These are phyloP conservation scores for Pyrenophora teres DNA, from an alignment of 2,329 filamentous ascomycete species.

Conservation along the genomic window DNA sequence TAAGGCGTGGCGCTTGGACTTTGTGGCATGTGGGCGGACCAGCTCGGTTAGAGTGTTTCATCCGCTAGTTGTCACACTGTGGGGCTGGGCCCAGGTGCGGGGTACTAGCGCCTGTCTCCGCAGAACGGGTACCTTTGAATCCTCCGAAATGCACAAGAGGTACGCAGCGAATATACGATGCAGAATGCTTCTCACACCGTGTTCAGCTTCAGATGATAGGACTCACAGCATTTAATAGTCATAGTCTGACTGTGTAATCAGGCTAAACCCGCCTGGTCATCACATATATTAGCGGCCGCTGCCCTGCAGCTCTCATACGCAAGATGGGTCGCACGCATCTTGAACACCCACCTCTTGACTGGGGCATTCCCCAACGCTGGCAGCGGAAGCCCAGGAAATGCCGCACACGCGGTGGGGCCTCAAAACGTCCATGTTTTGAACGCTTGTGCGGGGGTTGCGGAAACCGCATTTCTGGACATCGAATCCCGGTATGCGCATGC, in stretches of 20 bases:
- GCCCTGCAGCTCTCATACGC: slow-evolving; percentile 6
- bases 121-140: no score
- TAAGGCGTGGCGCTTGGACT: not conserved
- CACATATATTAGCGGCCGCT: not conserved
- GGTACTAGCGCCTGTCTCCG: no score
- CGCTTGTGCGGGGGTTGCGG: slow-evolving; percentile 16
- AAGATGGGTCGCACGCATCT: slow-evolving; percentile 1
- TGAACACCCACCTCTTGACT: not conserved
- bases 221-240: not conserved
- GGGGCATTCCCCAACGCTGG: slow-evolving; percentile 17
- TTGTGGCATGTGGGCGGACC: not conserved
- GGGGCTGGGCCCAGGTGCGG: not conserved
- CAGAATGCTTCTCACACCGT: not conserved
- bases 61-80: not conserved
- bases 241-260: not conserved
- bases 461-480: slow-evolving; percentile 10
- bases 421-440: slow-evolving; percentile 2
- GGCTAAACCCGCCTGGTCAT: slow-evolving; percentile 2
- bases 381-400: slow-evolving; percentile 3
- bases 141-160: not conserved
- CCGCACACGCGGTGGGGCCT: slow-evolving; percentile 20
- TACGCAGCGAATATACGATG: not conserved
- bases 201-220: not conserved
- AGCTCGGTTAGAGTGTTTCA: not conserved
- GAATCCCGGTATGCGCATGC: slow-evolving; percentile 10